Base-by-base conservation (phyloP, 345 rosid genomes). In the Reutealis trisperma region DNA sequence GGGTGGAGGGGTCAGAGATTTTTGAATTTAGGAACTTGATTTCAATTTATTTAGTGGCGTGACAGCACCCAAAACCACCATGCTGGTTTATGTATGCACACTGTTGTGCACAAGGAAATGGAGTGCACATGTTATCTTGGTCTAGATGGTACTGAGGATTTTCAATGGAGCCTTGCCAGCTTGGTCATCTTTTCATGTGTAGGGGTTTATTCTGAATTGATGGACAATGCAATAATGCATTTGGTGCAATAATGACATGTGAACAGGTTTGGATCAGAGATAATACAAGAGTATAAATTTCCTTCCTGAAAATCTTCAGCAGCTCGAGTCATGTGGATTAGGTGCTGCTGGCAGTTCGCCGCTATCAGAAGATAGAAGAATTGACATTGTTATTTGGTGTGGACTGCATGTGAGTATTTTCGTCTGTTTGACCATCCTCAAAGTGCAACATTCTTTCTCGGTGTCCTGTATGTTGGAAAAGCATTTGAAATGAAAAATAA, bases 191-290 rank as follows among this genome's bases (percentile, higher is more conserved):
- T 42, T 54, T 25, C 11, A 22, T 44, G 25, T 66, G 7, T 10
- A 18, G 37, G 49, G n/a, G 1, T n/a, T 54, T 55, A 18, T 37
- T 15, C 11, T 32, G n/a, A 30, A 37, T 55, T 25, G 44, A 32
- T 34, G 10, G 58, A 63, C 22, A 16, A 30, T 74, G n/a, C 25
- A 70, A 70, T 30, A 70, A 14, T 69, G 21, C 44, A 42, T 18
- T 42, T 27, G 70, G 67, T 67, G 57, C 55, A 10, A 16, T 19
- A 66, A 18, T 18, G 47, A 67, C 14, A 5, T 51, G 30, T n/a
- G 37, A 41, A 58, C 73, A 75, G 78, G 67, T 67, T 75, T 75
- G 57, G 78, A 75, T 45, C 55, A 45, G 58, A 75, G 78, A 75
- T 75, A 58, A 67, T 66, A 34, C 18, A 16, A 67, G 47, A 58